Base-by-base conservation (phyloP, 2,329 filamentous ascomycete genomes). In the Hypoxylon sp. region DNA sequence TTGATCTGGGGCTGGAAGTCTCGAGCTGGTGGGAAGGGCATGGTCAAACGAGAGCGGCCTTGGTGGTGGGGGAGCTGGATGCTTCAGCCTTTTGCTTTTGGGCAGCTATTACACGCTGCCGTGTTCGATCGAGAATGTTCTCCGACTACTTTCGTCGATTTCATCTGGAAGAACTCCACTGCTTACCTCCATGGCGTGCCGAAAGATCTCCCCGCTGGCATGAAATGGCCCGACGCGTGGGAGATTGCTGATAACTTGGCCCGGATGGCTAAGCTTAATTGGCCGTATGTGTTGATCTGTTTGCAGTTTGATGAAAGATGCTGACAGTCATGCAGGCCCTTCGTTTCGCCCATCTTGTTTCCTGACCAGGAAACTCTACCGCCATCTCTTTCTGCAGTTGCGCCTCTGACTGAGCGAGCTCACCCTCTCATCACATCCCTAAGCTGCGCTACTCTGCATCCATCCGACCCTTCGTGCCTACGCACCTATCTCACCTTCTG, bases 361-460 rank as follows among this genome's bases (percentile, higher is more conserved):
- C 94, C 94, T 0, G 83, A 83, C 66, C 88, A 88, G 72, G 84
- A 86, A 49, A 88, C 86, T 1, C 87, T 96, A 0, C 88, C 91
- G 0, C 75, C 85, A 2, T 82, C 89, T 2, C 84, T 97, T n/a
- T 76, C 83, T 20, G 80, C 85, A 11, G 89, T 97, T 60, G 85
- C 90, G 0, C 92, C 93, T 0, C 87, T 98, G 57, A 93, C 93
- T 1, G 89, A 91, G 1, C 87, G 91, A 26, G 95, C 95, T 0
- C 95, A 98, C 74, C 95, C 95, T 1, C 88, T 93, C 42, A 95
- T 97, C 76, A 89, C 87, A 8, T 91, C 89, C 24, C 87, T 97
- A 18, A 95, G 93, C 44, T 99, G 96, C 79, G 95, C 95, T 0
- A 85, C 95, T 1, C 87, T 98, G 2, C 95, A 99, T 76, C 94